Evolutionary conservation across 2,329 filamentous ascomycete genomes (phyloP), one percentile per base, ranked within the genome.

Genomic region (Metarhizium sp.): DNA sequence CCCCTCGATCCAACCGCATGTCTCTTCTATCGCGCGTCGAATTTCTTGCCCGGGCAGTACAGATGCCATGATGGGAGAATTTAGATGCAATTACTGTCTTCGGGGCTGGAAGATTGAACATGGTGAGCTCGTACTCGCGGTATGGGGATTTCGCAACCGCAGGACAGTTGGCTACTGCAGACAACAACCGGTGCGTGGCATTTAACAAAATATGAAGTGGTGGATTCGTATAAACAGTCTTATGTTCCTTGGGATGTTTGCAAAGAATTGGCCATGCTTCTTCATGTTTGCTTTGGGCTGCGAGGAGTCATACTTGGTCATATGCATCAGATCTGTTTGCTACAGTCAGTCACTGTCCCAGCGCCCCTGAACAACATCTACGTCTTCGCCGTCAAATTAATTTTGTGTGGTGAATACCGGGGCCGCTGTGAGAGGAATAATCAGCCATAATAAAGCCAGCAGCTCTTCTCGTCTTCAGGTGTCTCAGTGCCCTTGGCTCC

Each of bases 1-100:
- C 11, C 60, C 61, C 32, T 61, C 59, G 16, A 63, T 36, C 59
- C 60, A 63, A 25, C 61, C 61, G 38, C 61, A 63, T 8, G 53
- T 59, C 45, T 60, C 60, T 13, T 38, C 16, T 14, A 40, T 32
- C 3, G 18, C 13, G 10, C 30, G 55, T 29, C 10, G 16, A 38
- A 10, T 6, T 18, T 47, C 14, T 38, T 18, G 29, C 4, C 2
- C 8, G 30, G 30, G 32, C 2, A 48, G 11, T 3, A 48, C 25
- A 6, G 14, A 48, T 48, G 25, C 25, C 45, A 48, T 48, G 11
- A 16, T 30, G 13, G 11, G 20, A 48, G 8, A 13, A 16, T 6
- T 16, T 2, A 8, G 11, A 30, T 48, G 4, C n/a, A 45, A 7
- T 18, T 16, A 20, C 16, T 18, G 42, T 20, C 42, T 40, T 40